Conservation (phyloP, 1,139 yeast genomes). For the Saccharomycopsis hybrid region DNA sequence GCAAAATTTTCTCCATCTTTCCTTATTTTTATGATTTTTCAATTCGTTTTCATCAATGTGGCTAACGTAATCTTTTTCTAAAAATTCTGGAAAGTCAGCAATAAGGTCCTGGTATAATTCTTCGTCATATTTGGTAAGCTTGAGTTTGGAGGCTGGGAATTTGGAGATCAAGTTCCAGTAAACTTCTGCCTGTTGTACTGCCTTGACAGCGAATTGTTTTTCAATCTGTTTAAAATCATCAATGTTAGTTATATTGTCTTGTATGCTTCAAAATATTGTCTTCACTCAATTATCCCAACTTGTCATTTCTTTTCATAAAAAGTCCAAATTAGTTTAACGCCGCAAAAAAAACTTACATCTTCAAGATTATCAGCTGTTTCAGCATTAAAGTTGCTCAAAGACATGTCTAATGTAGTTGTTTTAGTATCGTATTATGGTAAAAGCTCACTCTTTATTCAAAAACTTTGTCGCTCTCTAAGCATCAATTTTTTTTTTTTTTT, state of each 20-base stretch:
- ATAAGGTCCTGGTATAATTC: constrained; percentile 68
- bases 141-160: constrained; percentile 72
- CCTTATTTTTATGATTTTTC: constrained; percentile 76
- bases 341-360: constrained; percentile 29
- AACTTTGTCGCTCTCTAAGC: too few relatives aligned
- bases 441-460: too few relatives aligned
- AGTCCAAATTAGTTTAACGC: constrained; percentile 1
- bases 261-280: too few relatives aligned
- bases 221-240: constrained; percentile 71
- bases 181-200: constrained; percentile 91
- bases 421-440: too few relatives aligned
- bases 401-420: constrained; percentile 21
- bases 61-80: constrained; percentile 47
- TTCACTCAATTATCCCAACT: constrained; percentile 21
- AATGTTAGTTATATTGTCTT: not conserved
- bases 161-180: constrained; percentile 79
- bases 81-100: constrained; percentile 80
- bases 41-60: constrained; percentile 66
- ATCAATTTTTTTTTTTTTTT: too few relatives aligned
- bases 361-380: constrained; percentile 56
- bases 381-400: constrained; percentile 39
- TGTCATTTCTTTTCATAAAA: not conserved
- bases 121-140: constrained; percentile 74
- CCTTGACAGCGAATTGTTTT: constrained; percentile 95
- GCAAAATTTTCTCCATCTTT: constrained; percentile 85